Base-by-base conservation (phyloP, 73 alveolate genomes). In the Stentor roeselii region DNA sequence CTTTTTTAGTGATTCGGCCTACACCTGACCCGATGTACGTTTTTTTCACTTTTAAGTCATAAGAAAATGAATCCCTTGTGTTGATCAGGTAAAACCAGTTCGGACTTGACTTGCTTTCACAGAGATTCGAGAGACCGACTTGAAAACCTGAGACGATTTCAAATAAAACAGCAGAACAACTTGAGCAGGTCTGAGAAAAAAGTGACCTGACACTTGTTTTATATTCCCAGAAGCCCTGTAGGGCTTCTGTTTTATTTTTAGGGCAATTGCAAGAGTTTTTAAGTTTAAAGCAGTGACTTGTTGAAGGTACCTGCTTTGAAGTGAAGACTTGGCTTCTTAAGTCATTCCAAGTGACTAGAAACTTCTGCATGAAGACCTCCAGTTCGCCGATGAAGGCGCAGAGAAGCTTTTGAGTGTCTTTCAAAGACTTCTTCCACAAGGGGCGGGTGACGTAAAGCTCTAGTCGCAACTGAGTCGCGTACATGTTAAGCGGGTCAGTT, bases 1-100 rank as follows among this genome's bases (percentile, higher is more conserved):
- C 92, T 35, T 60, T 87, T 83, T 92, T 93, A 38, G 75, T 76
- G 31, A 85, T 67, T 0, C 60, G 40, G 58, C 92, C 40, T 39
- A 59, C 91, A 59, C 59, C 36, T 39, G 32, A 74, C 3, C 60
- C 75, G 31, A 87, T 75, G 59, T 80, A 60, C 4, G 93, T 36
- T 3, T 67, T 76, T 37, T 67, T 67, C 42, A 67, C 80, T 11
- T 67, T 21, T 14, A 90, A 78, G 34, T 94, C 98, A 74, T 85
- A 94, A 3, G 95, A 95, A 85, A 92, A 94, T 74, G 90, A 76
- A 77, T 94, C 98, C 60, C 98, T 87, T 3, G 98, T 94, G 27
- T 92, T 75, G 36, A 94, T 90, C 2, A 88, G 78, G 59, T 92
- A 92, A 14, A 94, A 75, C 27, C 94, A 92, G 42, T 84, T 42